These are phyloP conservation scores for Phalaenopsis aphrodite DNA, from an alignment of 106 monocot species.

Conservation along the genomic window DNA sequence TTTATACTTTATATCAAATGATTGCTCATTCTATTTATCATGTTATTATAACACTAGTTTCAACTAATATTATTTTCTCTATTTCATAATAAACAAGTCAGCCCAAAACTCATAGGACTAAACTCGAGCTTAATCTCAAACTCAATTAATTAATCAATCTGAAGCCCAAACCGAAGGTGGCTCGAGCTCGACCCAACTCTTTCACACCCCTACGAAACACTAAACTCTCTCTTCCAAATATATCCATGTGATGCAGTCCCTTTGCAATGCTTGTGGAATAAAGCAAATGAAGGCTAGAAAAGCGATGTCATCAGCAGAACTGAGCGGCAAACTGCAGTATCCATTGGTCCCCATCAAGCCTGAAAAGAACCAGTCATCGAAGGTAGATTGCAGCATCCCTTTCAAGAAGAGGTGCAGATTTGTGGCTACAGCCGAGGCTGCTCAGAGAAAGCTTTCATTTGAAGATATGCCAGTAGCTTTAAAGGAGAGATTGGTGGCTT, in stretches of 20 bases:
- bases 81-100: too few species aligned
- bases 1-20: too few species aligned
- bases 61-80: too few species aligned
- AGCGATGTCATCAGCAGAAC: slow-evolving; percentile 5
- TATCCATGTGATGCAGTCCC: neutral
- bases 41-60: too few species aligned
- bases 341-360: slow-evolving; percentile 4
- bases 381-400: slow-evolving; percentile 28
- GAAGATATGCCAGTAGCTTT: slow-evolving; percentile 37
- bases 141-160: too few species aligned
- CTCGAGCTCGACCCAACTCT: too few species aligned
- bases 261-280: too few species aligned
- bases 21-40: too few species aligned
- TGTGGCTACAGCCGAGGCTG: neutral
- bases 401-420: slow-evolving; percentile 90
- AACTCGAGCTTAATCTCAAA: too few species aligned
- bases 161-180: too few species aligned
- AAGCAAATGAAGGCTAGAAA: too few species aligned
- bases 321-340: neutral
- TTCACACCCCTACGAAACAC: neutral
- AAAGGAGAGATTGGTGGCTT: slow-evolving; percentile 13
- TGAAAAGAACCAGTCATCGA: slow-evolving; percentile 16
- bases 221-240: neutral
- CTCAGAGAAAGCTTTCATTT: slow-evolving; percentile 20
- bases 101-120: too few species aligned